Base-by-base conservation (phyloP, 345 rosid genomes). In the Carallia pectinifolia region DNA sequence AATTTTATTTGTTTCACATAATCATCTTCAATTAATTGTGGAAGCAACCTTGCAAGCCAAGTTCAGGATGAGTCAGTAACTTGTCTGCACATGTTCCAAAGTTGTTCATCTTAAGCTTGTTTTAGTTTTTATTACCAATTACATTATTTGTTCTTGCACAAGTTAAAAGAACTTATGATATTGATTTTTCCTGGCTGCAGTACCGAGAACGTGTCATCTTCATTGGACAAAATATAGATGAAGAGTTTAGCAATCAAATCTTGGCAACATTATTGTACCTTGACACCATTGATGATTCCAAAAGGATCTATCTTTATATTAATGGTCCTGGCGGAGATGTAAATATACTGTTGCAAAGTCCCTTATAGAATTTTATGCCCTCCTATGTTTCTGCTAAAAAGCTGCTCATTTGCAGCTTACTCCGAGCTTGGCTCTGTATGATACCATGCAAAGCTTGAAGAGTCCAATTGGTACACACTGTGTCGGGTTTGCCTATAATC, bases 271-370 rank as follows among this genome's bases (percentile, higher is more conserved):
- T 94, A 96, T 77, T 94, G 81, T 94, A 94, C 78, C 97, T 94
- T 29, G 99, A 94, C 74, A 87, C 86, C 62, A 68, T 88, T 50
- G 93, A 94, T 71, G 93, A 91, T 75, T 70, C 79, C 8, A 87
- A 84, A 72, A 86, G 80, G 80, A 81, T 91, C 31, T 87, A 82
- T 69, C 69, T 91, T 61, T 90, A 88, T 80, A 65, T 94, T 52
- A 90, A 83, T 69, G 89, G 97, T 53, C 93, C 93, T 10, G 98
- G 97, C 38, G 98, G 98, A 36, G 98, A 94, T 80, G 96, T 90
- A 64, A 80, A 96, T 80, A 67, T 54, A 58, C 53, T 70, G 65
- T 71, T 60, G 67, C 52, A 37, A 50, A 36, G 19, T 62, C 54
- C 69, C 31, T 48, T 23, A 18, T 33, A 7, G 7, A 47, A 39